These are phyloP conservation scores for Podospora bellae-mahoneyi DNA, from an alignment of 495 filamentous ascomycete species.

Conservation along the genomic window DNA sequence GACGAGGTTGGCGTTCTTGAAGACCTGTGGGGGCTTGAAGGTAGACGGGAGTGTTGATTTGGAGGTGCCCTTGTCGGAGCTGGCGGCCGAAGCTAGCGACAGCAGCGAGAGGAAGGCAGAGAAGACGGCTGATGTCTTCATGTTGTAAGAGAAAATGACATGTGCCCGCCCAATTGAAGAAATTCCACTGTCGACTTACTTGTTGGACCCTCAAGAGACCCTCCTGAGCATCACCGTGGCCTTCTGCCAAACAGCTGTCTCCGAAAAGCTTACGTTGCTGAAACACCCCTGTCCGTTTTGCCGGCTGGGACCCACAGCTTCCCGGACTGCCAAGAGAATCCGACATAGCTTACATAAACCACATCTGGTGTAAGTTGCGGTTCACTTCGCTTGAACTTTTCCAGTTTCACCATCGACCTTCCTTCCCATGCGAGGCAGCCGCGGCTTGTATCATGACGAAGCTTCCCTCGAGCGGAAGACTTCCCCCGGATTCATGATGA, in stretches of 20 bases:
- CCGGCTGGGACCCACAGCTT: background rate
- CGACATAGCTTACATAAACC: background rate
- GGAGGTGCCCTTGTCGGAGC: slow-evolving; percentile 39
- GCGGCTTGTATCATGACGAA: background rate
- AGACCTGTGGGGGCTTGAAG: slow-evolving; percentile 85
- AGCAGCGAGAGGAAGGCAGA: slow-evolving; percentile 48
- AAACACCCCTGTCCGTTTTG: slow-evolving; percentile 26
- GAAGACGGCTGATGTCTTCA: slow-evolving; percentile 54
- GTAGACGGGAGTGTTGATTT: slow-evolving; percentile 54
- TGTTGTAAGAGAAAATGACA: slow-evolving; percentile 41
- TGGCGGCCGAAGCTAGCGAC: slow-evolving; percentile 34
- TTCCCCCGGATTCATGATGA: background rate
- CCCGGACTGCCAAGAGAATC: background rate
- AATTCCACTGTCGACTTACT: slow-evolving; percentile 7
- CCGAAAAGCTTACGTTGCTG: slow-evolving; percentile 43
- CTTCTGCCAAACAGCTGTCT: slow-evolving; percentile 28
- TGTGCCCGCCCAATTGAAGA: slow-evolving; percentile 20
- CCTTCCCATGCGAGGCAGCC: background rate
- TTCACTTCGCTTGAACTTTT: background rate
- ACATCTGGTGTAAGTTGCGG: background rate
- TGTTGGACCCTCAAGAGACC: slow-evolving; percentile 16
- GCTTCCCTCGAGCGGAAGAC: background rate
- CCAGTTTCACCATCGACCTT: background rate
- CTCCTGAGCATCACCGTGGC: slow-evolving; percentile 33
- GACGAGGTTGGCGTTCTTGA: slow-evolving; percentile 86